Conservation (phyloP, 345 rosid species). For the Orychophragmus violaceus region DNA sequence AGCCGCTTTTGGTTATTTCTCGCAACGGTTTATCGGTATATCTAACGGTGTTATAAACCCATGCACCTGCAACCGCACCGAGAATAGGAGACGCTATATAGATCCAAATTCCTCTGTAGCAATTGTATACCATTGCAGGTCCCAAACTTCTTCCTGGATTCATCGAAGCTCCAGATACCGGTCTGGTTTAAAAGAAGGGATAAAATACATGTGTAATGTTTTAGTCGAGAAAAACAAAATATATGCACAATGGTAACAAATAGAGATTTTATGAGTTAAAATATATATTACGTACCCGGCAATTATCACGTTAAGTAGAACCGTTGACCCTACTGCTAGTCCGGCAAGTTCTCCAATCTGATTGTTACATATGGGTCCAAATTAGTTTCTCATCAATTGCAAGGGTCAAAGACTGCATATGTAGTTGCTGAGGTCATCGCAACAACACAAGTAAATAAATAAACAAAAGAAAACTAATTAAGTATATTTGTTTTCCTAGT, state of each 20-base stretch:
- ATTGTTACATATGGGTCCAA: not conserved
- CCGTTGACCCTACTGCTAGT: conserved; percentile 81
- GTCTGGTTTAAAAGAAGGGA: conserved; percentile 26
- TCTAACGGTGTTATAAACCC: conserved; percentile 64
- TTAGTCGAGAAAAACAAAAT: not conserved
- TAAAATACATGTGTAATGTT: not conserved
- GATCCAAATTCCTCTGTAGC: conserved; percentile 66
- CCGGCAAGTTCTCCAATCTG: conserved; percentile 98
- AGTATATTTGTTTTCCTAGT: not conserved
- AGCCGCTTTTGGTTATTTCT: conserved; percentile 51
- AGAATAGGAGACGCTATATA: conserved; percentile 53
- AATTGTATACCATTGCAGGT: conserved; percentile 59
- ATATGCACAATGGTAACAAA: not conserved
- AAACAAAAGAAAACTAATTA: not conserved
- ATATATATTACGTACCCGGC: conserved; percentile 70
- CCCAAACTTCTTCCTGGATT: conserved; percentile 89
- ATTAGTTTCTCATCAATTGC: not conserved
- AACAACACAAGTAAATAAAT: not conserved
- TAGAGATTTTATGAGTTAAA: not conserved
- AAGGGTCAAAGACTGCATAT: not conserved
- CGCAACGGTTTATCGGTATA: conserved; percentile 75
- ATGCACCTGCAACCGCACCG: conserved; percentile 74
- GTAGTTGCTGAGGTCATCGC: not conserved
- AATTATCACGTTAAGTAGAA: conserved; percentile 76
- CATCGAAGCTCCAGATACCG: conserved; percentile 85